Conservation (phyloP, 2,329 filamentous ascomycete genomes). For the Microcyclosporella mali region DNA sequence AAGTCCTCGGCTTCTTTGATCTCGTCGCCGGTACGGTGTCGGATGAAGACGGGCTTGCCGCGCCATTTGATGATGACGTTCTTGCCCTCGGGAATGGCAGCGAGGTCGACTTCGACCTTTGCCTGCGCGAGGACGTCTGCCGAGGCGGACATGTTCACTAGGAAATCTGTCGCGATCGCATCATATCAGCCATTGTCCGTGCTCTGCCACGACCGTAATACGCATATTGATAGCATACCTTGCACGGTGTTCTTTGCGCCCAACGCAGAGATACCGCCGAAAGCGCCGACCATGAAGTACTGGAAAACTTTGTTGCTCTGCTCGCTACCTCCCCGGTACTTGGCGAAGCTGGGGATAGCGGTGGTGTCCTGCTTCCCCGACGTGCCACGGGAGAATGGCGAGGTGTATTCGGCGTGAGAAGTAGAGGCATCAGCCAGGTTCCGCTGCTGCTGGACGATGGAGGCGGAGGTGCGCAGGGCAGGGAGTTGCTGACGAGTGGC, state of each 20-base stretch:
- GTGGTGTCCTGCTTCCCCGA: conserved; percentile 44
- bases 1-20: conserved; percentile 91
- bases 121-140: conserved; percentile 98
- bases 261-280: conserved; percentile 85
- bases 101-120: conserved; percentile 96
- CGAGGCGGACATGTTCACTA: conserved; percentile 99
- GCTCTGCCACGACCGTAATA: too few species aligned
- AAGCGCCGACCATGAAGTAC: conserved; percentile 97
- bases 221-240: conserved; percentile 56
- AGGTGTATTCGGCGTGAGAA: conserved; percentile 42
- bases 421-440: conserved; percentile 31
- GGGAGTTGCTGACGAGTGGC: conserved; percentile 43
- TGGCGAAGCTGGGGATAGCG: conserved; percentile 81
- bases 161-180: conserved; percentile 65
- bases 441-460: conserved; percentile 38
- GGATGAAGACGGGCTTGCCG: conserved; percentile 99
- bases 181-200: conserved; percentile 11
- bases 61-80: conserved; percentile 99
- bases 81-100: conserved; percentile 94
- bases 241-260: conserved; percentile 97
- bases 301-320: conserved; percentile 78
- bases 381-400: conserved; percentile 49
- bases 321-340: conserved; percentile 68
- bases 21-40: conserved; percentile 88
- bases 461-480: conserved; percentile 40